These are phyloP conservation scores for Cryphonectria naterciae DNA, from an alignment of 2,329 filamentous ascomycete genomes.

Conservation along the genomic window DNA sequence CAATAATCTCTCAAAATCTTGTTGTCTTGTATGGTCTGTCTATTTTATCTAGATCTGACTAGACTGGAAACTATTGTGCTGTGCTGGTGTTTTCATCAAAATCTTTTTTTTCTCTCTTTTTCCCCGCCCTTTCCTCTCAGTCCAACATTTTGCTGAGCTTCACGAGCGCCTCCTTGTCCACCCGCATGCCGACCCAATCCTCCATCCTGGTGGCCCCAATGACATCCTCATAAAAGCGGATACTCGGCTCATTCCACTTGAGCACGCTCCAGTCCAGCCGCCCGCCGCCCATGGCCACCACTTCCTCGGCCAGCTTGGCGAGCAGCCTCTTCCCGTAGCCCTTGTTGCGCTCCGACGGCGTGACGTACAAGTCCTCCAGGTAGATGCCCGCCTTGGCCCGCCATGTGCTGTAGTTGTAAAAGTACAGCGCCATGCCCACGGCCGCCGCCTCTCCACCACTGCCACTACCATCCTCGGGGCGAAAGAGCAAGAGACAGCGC, in stretches of 20 bases:
- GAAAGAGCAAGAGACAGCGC: constrained; percentile 72
- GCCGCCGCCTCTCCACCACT: constrained; percentile 34
- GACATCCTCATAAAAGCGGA: constrained; percentile 76
- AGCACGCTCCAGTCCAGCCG: constrained; percentile 89
- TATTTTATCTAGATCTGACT: background rate
- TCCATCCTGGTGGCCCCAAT: constrained; percentile 69
- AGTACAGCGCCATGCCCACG: constrained; percentile 86
- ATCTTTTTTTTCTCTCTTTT: no score
- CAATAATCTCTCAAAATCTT: background rate
- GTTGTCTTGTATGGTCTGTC: background rate
- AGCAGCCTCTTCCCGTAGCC: constrained; percentile 82
- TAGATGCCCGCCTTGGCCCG: constrained; percentile 84
- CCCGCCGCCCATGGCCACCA: constrained; percentile 70
- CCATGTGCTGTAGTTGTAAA: constrained; percentile 97
- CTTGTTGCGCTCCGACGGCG: constrained; percentile 67
- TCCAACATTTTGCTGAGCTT: constrained; percentile 58
- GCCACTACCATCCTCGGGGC: constrained; percentile 45
- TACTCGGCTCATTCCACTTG: constrained; percentile 90
- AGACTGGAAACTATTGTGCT: no score
- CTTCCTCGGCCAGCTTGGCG: constrained; percentile 77
- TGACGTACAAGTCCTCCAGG: constrained; percentile 90
- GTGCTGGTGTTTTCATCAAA: background rate
- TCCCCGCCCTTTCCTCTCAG: constrained; percentile 27
- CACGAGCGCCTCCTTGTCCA: constrained; percentile 67
- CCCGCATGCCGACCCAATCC: constrained; percentile 77